A percentile compares a stretch with the other conserved stretches of the same genome.
Evolutionary conservation across 2,329 filamentous ascomycete genomes (phyloP).

Genomic region (Talaromyces funiculosus): DNA sequence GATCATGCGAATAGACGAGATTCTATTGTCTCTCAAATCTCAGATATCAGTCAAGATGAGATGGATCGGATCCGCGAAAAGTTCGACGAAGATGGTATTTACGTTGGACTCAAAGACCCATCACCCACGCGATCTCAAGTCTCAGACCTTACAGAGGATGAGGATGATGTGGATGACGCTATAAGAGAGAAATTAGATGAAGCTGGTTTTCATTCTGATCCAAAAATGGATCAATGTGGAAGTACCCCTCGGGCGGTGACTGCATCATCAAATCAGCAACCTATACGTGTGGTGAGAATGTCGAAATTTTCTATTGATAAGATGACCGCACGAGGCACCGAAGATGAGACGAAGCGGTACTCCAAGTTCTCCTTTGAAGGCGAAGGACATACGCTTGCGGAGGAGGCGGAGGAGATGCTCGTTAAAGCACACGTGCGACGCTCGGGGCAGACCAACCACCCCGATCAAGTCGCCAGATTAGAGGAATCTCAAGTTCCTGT

Average conservation of each 20-base stretch:
- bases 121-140: constrained; percentile 11
- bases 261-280: neutral
- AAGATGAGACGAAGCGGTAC: constrained; percentile 3
- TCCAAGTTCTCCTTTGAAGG: constrained; percentile 14
- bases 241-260: neutral
- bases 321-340: neutral
- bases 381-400: constrained; percentile 9
- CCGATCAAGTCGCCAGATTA: neutral
- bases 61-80: constrained; percentile 12
- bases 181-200: constrained; percentile 12
- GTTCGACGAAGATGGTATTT: constrained; percentile 12
- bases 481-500: neutral
- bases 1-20: neutral
- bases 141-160: constrained; percentile 9
- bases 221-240: neutral
- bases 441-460: neutral
- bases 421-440: neutral
- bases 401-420: constrained; percentile 10
- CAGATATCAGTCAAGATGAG: constrained; percentile 12
- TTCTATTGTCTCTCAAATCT: constrained; percentile 10
- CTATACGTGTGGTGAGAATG: constrained; percentile 10
- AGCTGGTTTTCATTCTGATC: constrained; percentile 1
- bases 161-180: constrained; percentile 1
- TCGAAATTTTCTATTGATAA: neutral
- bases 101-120: neutral